Base-by-base conservation (phyloP, 768 basidiomycete species). In the Polyporus arcularius region DNA sequence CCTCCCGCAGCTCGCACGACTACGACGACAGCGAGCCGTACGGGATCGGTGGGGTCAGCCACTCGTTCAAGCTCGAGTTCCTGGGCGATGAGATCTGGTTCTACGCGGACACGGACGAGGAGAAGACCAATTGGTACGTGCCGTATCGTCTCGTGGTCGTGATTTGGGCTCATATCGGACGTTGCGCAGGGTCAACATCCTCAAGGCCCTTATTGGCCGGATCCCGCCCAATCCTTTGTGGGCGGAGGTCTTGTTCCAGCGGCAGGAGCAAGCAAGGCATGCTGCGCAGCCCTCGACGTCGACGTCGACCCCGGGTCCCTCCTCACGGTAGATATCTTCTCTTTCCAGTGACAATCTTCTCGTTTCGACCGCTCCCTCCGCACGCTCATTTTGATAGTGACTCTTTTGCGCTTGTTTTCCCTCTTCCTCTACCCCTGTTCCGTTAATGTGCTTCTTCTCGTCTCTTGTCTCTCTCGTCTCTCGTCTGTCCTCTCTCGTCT, bases 181-280 rank as follows among this genome's bases (percentile, higher is more conserved):
- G 9, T 16, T 51, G 21, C 15, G 5, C 70, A 97, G 95, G 95
- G 79, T 97, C 63, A 86, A 92, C 65, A 88, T 96, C 7, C 79
- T 97, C 11, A 82, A 84, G 52, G 90, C 92, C 0, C 79, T 96
- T 40, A 86, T 96, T 61, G 94, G 94, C 8, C 88, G 86, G 59
- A 94, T 97, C 66, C 95, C 95, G 9, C 90, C 92, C 2, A 92
- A 96, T 72, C 93, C 93, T 2, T 77, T 97, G 12, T 97, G 95
- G 95, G 95, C 89, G 3, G 95, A 96, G 76, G 78, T 96, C 41
- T 73, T 94, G 42, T 93, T 92, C 91, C 89, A 94, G 71, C 83
- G 87, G 49, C 76, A 84, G 60, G 82, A 85, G 60, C 62, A 72
- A 14, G 56, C 51, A 14, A 70, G 64, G 47, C 71, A 54, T 9